Evolutionary conservation across 2,329 filamentous ascomycete species (phyloP), one percentile per base, ranked within the genome.

Genomic region (Beauveria medogensis): DNA sequence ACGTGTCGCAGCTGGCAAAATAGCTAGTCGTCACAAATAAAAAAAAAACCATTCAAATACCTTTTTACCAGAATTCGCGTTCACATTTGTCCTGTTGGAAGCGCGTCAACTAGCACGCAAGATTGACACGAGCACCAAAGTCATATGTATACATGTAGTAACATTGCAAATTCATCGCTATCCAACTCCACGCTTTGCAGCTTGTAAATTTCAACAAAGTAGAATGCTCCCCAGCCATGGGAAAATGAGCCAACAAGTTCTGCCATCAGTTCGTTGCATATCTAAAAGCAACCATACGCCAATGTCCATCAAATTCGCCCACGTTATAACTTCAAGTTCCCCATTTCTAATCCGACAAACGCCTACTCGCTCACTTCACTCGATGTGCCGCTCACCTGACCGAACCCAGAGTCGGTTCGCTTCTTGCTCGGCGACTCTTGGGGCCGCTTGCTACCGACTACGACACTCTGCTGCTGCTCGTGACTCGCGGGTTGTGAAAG

Each of bases 331-430:
- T 16, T 8, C 34, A 37, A 22, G 28, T 34, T 16, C 8, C 34
- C 10, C 26, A 5, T 18, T 22, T 2, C 41, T 34, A 34, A 10
- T 47, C 26, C 50, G 34, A 37, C 12, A 37, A 37, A 37, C 34
- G 12, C 22, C 46, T 63, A 64, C 16, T 54, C 58, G 54, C 56
- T 55, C 26, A 62, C 59, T 18, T 68, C 67, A 14, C 62, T 64
- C 9, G 68, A 69, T 14, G 70, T 69, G 6, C 64, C 64, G 55
- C 70, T 72, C 58, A 72, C 66, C 34, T 69, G 68, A 1, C 69
- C 72, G 22, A 74, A 65, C 0, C 72, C 71, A 30, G 72, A 73
- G 59, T 74, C 72, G 16, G 70, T 69, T 24, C 70, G 66, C 62
- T 70, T 70, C 64, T 72, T 72, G 34, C 47, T 63, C 3, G 65